Percentiles rank a stretch among this genome's conserved stretches.
These are phyloP conservation scores for Brasenia schreberi DNA, from an alignment of 164 flowering plant genomes.

Conservation along the genomic window DNA sequence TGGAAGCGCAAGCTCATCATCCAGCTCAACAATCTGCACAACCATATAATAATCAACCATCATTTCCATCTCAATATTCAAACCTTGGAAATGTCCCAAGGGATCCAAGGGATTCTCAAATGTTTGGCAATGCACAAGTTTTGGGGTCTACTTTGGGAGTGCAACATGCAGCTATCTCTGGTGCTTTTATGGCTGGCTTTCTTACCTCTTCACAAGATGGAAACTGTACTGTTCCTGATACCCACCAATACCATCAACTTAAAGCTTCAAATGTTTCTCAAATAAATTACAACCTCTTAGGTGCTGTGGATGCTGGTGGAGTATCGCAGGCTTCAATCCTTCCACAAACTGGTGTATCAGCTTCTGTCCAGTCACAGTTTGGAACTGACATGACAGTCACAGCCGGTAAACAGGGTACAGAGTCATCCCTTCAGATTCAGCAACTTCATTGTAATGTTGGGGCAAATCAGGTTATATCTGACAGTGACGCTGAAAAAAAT, in stretches of 20 bases:
- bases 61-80: constrained; percentile 19
- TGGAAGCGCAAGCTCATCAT: constrained; percentile 17
- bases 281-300: constrained; percentile 23
- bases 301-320: constrained; percentile 27
- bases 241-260: constrained; percentile 35
- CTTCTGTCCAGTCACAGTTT: constrained; percentile 27
- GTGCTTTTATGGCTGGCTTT: constrained; percentile 23
- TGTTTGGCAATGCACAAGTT: constrained; percentile 19
- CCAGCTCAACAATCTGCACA: constrained; percentile 25
- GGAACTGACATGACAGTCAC: constrained; percentile 12
- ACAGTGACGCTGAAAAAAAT: constrained; percentile 68
- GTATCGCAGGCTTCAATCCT: constrained; percentile 24
- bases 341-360: constrained; percentile 24
- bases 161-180: constrained; percentile 23
- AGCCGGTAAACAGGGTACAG: constrained; percentile 20
- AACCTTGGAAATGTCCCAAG: constrained; percentile 20
- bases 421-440: constrained; percentile 35
- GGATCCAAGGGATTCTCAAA: constrained; percentile 19
- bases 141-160: constrained; percentile 24
- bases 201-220: constrained; percentile 29
- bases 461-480: constrained; percentile 34
- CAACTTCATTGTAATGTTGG: constrained; percentile 36
- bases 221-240: constrained; percentile 16
- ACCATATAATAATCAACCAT: constrained; percentile 24
- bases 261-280: constrained; percentile 30